phyloP scores from a whole-genome alignment of 306 rosid genomes.

The Gastrolobium villosum region DNA sequence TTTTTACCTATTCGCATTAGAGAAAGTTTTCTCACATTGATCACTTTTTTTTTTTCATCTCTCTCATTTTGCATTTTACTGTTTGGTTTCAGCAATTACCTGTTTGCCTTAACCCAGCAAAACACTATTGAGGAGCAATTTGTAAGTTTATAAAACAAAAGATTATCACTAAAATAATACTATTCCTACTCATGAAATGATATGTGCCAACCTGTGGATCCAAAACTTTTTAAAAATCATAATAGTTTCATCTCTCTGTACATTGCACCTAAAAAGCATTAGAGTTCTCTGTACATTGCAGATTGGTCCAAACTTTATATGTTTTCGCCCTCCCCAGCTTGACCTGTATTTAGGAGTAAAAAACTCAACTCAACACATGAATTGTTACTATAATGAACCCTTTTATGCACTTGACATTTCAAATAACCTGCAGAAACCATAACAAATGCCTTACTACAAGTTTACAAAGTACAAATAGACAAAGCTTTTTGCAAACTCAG shows the following conservation, averaged over 20 bases:
- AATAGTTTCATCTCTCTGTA: not conserved
- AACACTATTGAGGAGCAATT: too few relatives aligned
- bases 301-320: not conserved
- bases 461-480: not conserved
- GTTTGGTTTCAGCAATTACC: too few relatives aligned
- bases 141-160: too few relatives aligned
- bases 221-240: slow-evolving; percentile 11
- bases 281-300: slow-evolving; percentile 10
- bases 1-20: too few relatives aligned
- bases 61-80: too few relatives aligned
- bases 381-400: slow-evolving; percentile 31
- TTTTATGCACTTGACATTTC: slow-evolving; percentile 44
- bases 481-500: not conserved
- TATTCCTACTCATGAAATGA: not conserved
- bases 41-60: too few relatives aligned
- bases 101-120: too few relatives aligned
- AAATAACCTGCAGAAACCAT: slow-evolving; percentile 52
- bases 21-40: too few relatives aligned
- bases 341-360: slow-evolving; percentile 12
- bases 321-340: slow-evolving; percentile 17
- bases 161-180: too few relatives aligned
- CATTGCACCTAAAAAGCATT: not conserved
- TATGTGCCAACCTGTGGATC: not conserved
- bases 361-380: not conserved
- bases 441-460: not conserved